Evolutionary conservation across 768 basidiomycete genomes (phyloP), one percentile per base, ranked within the genome.

Genomic region (Pulveroboletus sp.): DNA sequence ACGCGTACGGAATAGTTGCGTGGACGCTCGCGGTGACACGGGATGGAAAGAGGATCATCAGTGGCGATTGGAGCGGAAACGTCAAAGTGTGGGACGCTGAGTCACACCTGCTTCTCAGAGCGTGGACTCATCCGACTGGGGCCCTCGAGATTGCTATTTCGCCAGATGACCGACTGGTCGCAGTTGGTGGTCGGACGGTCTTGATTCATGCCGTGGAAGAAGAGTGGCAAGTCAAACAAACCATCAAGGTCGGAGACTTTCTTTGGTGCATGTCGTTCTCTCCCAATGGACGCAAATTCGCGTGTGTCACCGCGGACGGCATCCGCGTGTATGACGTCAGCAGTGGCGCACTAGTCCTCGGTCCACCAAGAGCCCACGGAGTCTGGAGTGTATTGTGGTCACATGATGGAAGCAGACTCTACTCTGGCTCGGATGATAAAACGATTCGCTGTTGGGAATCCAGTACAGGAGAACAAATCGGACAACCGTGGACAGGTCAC

Each of bases 401-500:
- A 14, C 41, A 0, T 4, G 55, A 57, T 27, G 58, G 58, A 6
- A 46, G 20, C 27, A 45, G 6, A 4, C 17, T 60, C 12, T 57
- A 49, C 40, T 49, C 55, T 17, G 2, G 17, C 2, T 45, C 1
- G 8, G 27, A 29, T 4, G 20, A 43, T 17, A 10, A 44, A 14
- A 35, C 43, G 0, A 57, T 53, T 35, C 38, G 36, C 9, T 47
- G 44, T 10, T 60, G 58, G 59, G 17, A 46, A 12, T 8, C 40
- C 1, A 9, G 17, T 2, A 39, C 51, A 10, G 49, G 51, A 3
- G 4, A 39, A 20, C 34, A 20, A 17, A 31, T 60, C 6, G 41
- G 49, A 44, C 14, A 19, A 1, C 45, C 43, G 1, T 52, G 58
- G 58, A 17, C 13, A 51, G 24, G 62, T 19, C 51, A 68, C 27